Percentiles rank a stretch among this genome's conserved stretches.
Conservation (phyloP, 2,329 filamentous ascomycete species). For the Aspergillus calidoustus region DNA sequence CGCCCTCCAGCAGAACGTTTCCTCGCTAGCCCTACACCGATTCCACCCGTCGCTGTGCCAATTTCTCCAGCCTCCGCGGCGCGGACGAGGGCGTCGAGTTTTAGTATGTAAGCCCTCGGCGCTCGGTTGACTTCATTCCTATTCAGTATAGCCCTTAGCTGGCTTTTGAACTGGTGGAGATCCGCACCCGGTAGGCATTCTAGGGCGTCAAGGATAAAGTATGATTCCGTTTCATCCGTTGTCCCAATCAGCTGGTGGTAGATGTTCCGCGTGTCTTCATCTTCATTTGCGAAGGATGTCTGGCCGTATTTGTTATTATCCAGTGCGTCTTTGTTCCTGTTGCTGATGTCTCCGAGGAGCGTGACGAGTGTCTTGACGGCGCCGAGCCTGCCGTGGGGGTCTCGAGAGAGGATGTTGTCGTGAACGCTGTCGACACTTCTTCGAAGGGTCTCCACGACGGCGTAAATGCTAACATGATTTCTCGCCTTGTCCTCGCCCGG, state of each 20-base stretch:
- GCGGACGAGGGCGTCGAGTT: constrained; percentile 38
- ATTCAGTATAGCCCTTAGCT: constrained; percentile 37
- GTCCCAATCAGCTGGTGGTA: constrained; percentile 47
- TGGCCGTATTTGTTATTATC: constrained; percentile 43
- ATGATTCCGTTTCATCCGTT: constrained; percentile 34
- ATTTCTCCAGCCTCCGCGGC: constrained; percentile 29
- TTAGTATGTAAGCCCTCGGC: constrained; percentile 41
- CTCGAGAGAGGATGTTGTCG: constrained; percentile 38
- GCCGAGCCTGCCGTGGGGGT: constrained; percentile 42
- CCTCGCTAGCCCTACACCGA: constrained; percentile 26
- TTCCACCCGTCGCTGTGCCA: constrained; percentile 1
- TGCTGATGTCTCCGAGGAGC: constrained; percentile 43
- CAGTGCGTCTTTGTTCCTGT: constrained; percentile 46
- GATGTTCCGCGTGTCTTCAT: constrained; percentile 48
- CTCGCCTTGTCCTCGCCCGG: constrained; percentile 13
- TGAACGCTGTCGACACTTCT: constrained; percentile 36
- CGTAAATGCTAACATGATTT: constrained; percentile 34
- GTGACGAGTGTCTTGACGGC: constrained; percentile 45
- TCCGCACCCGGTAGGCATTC: constrained; percentile 37
- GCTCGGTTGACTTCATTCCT: constrained; percentile 52
- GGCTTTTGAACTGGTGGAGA: constrained; percentile 35
- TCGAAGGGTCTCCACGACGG: constrained; percentile 39
- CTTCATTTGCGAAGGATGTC: constrained; percentile 39
- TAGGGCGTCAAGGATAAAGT: constrained; percentile 47
- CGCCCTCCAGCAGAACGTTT: constrained; percentile 38